phyloP scores from a whole-genome alignment of 768 basidiomycete species.

The Flagelloscypha sp. region DNA sequence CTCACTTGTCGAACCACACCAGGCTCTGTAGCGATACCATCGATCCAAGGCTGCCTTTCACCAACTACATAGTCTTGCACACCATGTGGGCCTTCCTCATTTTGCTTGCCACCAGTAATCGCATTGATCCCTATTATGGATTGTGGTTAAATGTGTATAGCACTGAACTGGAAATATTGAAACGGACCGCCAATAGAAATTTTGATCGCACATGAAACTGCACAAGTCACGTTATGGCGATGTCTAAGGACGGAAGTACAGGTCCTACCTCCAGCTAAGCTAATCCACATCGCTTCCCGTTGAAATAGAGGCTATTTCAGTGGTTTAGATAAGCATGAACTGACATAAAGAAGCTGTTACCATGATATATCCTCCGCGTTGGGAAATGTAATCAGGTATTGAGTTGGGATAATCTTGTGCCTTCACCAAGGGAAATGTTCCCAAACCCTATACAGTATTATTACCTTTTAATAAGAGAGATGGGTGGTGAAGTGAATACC shows the following conservation, averaged over 20 bases:
- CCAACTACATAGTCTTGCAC: neutral
- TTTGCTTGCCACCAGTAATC: neutral
- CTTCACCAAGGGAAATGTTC: neutral
- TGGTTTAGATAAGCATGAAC: neutral
- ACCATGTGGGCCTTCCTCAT: neutral
- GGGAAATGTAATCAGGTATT: neutral
- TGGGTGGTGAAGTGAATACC: neutral
- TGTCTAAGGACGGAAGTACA: too few relatives aligned
- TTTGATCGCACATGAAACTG: neutral
- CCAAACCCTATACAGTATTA: too few relatives aligned
- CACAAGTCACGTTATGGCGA: too few relatives aligned
- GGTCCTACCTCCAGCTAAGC: neutral
- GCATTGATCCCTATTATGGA: neutral
- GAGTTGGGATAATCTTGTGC: neutral
- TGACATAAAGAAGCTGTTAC: neutral
- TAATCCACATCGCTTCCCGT: neutral
- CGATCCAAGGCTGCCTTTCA: neutral
- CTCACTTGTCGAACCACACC: neutral
- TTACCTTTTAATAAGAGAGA: too few relatives aligned
- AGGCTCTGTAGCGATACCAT: neutral
- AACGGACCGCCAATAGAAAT: neutral
- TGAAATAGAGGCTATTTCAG: neutral
- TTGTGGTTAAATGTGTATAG: neutral
- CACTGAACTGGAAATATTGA: neutral
- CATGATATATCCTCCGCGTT: neutral